phyloP scores from a whole-genome alignment of 352 stramenopile species.

The Thraustochytrium aureum region DNA sequence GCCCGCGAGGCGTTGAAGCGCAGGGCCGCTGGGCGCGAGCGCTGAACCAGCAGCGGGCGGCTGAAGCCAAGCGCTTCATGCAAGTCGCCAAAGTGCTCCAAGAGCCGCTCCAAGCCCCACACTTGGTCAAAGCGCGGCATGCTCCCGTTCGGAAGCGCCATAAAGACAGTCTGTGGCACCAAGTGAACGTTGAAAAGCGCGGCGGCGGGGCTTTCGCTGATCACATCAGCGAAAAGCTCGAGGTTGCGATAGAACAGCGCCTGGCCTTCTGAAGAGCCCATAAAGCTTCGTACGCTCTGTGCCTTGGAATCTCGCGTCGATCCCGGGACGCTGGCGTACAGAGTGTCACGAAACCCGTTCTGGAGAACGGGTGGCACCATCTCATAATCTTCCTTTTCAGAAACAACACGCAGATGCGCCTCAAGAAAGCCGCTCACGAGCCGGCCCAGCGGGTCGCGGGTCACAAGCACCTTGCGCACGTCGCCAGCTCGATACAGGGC shows the following conservation, averaged over 20 bases:
- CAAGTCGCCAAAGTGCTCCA: not conserved
- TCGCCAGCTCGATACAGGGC: too few relatives aligned
- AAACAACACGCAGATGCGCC: not conserved
- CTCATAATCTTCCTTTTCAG: not conserved
- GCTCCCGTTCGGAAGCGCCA: not conserved
- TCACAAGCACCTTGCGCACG: too few relatives aligned
- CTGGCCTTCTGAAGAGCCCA: not conserved
- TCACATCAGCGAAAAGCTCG: not conserved
- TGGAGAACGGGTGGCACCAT: not conserved
- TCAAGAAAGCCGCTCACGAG: not conserved
- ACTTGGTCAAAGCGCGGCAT: not conserved
- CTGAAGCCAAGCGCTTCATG: too few relatives aligned
- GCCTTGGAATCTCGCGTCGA: not conserved
- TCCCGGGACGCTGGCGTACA: not conserved
- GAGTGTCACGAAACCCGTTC: not conserved
- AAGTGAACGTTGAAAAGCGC: not conserved
- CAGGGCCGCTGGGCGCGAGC: not conserved
- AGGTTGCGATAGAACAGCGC: not conserved
- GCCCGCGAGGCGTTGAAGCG: not conserved
- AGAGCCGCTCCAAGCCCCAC: not conserved
- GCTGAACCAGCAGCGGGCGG: too few relatives aligned
- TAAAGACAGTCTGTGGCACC: not conserved
- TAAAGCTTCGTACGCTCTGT: not conserved
- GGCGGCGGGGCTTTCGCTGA: too few relatives aligned
- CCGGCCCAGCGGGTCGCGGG: not conserved